Percentiles rank a stretch among this genome's conserved stretches.
These are phyloP conservation scores for Phytophthora sojae DNA, from an alignment of 352 stramenopile genomes.

Conservation along the genomic window DNA sequence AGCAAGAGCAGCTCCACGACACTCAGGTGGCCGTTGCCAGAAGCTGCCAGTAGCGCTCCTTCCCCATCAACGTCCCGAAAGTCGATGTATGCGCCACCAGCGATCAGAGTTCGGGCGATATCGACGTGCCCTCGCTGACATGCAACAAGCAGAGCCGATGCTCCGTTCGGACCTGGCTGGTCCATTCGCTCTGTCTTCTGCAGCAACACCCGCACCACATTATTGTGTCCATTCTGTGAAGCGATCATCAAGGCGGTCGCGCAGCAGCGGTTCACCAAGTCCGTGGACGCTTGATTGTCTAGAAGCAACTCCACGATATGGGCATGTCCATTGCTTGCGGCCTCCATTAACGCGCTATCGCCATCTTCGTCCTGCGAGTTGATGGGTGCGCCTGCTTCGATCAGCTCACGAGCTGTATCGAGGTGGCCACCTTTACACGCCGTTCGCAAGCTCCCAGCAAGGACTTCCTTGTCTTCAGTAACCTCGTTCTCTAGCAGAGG, in stretches of 20 bases:
- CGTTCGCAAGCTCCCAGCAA: not conserved
- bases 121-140: not conserved
- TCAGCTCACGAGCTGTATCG: not conserved
- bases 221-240: not conserved
- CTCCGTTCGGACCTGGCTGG: not conserved
- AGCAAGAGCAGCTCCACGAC: too few relatives aligned
- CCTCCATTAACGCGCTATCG: not conserved
- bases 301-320: not conserved
- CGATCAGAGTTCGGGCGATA: not conserved
- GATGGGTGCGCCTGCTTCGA: not conserved
- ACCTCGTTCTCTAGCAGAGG: too few relatives aligned
- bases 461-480: not conserved
- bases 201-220: not conserved
- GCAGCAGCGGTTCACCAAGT: not conserved
- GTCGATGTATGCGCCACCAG: too few relatives aligned
- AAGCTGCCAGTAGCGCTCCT: too few relatives aligned
- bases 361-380: not conserved
- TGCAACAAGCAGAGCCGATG: not conserved
- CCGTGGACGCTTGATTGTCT: not conserved
- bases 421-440: not conserved
- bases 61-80: too few relatives aligned
- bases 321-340: not conserved
- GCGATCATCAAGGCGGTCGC: not conserved
- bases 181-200: not conserved
- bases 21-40: too few relatives aligned